Percentiles rank a stretch among this genome's conserved stretches.
phyloP scores from a whole-genome alignment of 768 basidiomycete genomes.

The Boletus patriciae region DNA sequence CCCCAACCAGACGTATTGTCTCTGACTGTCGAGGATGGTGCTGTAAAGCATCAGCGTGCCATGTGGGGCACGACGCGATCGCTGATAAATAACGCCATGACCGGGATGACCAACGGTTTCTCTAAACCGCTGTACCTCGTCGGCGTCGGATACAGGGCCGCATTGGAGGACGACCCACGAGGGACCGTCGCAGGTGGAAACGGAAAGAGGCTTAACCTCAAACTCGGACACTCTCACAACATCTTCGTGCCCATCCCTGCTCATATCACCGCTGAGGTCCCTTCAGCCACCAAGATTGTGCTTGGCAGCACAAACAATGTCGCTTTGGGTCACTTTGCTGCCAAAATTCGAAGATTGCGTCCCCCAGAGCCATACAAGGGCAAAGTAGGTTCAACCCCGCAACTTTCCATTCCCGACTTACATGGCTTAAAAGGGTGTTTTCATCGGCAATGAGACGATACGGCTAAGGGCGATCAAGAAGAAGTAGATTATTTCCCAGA shows the following conservation, averaged over 20 bases:
- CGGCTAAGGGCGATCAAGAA: slow-evolving; percentile 92
- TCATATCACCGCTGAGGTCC: slow-evolving; percentile 78
- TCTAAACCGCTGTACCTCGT: slow-evolving; percentile 82
- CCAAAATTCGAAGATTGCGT: slow-evolving; percentile 77
- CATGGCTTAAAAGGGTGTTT: slow-evolving; percentile 67
- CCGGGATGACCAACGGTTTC: slow-evolving; percentile 88
- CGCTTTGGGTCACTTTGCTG: slow-evolving; percentile 81
- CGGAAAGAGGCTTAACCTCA: slow-evolving; percentile 79
- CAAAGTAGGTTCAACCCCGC: slow-evolving; percentile 62
- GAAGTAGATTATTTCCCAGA: slow-evolving; percentile 62
- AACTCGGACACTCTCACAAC: slow-evolving; percentile 89
- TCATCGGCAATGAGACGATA: slow-evolving; percentile 90
- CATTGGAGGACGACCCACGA: slow-evolving; percentile 77
- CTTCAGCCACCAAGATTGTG: slow-evolving; percentile 79
- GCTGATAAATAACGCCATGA: slow-evolving; percentile 84
- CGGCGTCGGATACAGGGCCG: slow-evolving; percentile 91
- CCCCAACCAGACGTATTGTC: slow-evolving; percentile 35
- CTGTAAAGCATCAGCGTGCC: slow-evolving; percentile 73
- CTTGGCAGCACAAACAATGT: slow-evolving; percentile 88
- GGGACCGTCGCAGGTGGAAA: slow-evolving; percentile 55
- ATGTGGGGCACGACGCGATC: slow-evolving; percentile 97
- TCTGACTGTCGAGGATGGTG: slow-evolving; percentile 54
- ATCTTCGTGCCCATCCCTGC: slow-evolving; percentile 81
- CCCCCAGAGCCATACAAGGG: slow-evolving; percentile 98
- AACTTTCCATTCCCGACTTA: background rate